Percentiles rank a stretch among this genome's conserved stretches.
phyloP scores from a whole-genome alignment of 805 yeast genomes.

The Candida wancherniae region DNA sequence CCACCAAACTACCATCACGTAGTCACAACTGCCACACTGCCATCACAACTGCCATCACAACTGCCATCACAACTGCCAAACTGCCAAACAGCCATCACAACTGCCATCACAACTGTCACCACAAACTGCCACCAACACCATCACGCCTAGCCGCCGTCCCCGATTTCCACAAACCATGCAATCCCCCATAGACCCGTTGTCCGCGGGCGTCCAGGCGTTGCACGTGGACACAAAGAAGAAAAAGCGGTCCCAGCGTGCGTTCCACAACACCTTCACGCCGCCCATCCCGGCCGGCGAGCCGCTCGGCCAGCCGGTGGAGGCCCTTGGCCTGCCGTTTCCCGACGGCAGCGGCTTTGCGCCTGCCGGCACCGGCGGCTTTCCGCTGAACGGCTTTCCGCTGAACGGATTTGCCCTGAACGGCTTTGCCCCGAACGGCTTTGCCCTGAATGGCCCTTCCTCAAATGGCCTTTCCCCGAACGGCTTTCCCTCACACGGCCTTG shows the following conservation, averaged over 20 bases:
- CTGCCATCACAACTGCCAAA: too few species aligned
- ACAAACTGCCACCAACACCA: too few species aligned
- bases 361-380: not conserved
- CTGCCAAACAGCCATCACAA: too few species aligned
- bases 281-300: constrained; percentile 4
- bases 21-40: too few species aligned
- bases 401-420: constrained; percentile 1
- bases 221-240: constrained; percentile 10
- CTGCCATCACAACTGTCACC: too few species aligned
- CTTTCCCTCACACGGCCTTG: not conserved
- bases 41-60: too few species aligned
- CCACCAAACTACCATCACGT: too few species aligned
- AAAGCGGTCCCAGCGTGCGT: constrained; percentile 16
- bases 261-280: constrained; percentile 10
- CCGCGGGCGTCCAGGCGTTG: constrained; percentile 10
- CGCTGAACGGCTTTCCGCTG: constrained; percentile 1
- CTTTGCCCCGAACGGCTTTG: constrained; percentile 1
- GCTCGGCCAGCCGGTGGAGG: constrained; percentile 1
- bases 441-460: not conserved
- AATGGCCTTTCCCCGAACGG: constrained; percentile 1
- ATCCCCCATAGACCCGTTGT: constrained; percentile 2
- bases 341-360: not conserved
- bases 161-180: too few species aligned
- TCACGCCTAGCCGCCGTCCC: too few species aligned
- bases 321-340: not conserved